These are phyloP conservation scores for Ustilaginoidea virens DNA, from an alignment of 2,329 filamentous ascomycete genomes.

Conservation along the genomic window DNA sequence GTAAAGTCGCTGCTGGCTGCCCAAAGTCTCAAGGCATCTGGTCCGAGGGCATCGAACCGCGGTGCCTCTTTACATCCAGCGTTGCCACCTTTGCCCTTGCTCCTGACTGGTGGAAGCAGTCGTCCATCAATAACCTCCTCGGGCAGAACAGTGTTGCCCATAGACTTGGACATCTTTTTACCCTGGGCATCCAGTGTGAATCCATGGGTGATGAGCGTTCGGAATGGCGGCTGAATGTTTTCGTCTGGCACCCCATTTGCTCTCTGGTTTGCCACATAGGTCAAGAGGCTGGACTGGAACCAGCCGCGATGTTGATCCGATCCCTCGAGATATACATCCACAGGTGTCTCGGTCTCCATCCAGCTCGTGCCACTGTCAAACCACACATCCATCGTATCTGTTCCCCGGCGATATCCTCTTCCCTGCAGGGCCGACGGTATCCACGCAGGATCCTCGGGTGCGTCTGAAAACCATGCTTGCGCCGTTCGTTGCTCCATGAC, in stretches of 20 bases:
- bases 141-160: conserved; percentile 77
- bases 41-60: conserved; percentile 56
- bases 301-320: conserved; percentile 93
- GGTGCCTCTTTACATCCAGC: conserved; percentile 11
- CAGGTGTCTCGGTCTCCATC: conserved; percentile 43
- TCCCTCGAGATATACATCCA: conserved; percentile 86
- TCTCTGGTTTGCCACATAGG: conserved; percentile 53
- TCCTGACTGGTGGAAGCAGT: conserved; percentile 54
- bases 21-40: conserved; percentile 83
- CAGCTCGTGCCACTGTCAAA: conserved; percentile 97
- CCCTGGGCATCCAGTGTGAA: conserved; percentile 81
- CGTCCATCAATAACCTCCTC: conserved; percentile 73
- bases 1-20: conserved; percentile 86
- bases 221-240: conserved; percentile 50
- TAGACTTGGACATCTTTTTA: conserved; percentile 98
- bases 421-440: conserved; percentile 47
- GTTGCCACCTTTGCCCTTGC: conserved; percentile 31
- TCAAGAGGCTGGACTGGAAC: conserved; percentile 94
- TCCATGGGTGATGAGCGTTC: conserved; percentile 82
- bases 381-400: conserved; percentile 98
- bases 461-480: conserved; percentile 92
- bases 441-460: conserved; percentile 62
- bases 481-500: conserved; percentile 64
- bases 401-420: conserved; percentile 53
- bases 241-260: conserved; percentile 13